These are phyloP conservation scores for Skeletonema potamos DNA, from an alignment of 108 stramenopile species.

Conservation along the genomic window DNA sequence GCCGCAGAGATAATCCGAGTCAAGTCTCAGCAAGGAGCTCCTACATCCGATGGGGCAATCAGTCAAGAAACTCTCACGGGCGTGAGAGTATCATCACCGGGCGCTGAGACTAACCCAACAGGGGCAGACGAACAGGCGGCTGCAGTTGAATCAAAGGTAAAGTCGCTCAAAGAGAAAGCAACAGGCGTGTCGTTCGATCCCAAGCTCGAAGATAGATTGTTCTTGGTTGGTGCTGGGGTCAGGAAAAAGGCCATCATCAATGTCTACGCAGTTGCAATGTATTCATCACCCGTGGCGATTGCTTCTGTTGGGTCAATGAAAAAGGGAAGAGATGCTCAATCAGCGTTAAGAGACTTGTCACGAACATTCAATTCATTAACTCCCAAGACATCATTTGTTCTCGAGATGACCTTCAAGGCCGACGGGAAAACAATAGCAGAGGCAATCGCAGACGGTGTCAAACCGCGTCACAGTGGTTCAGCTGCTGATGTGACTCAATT, in stretches of 20 bases:
- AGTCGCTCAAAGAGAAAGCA: background rate
- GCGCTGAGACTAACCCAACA: background rate
- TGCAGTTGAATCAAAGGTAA: background rate
- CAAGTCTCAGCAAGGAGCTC: background rate
- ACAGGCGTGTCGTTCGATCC: background rate
- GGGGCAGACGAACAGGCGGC: background rate
- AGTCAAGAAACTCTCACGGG: background rate
- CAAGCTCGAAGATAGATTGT: background rate
- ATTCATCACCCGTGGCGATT: background rate
- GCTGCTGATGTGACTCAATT: background rate
- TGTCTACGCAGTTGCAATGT: background rate
- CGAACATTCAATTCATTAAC: conserved; percentile 1
- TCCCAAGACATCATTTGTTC: conserved; percentile 7
- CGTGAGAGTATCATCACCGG: background rate
- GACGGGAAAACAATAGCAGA: background rate
- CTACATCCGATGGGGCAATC: conserved; percentile 27
- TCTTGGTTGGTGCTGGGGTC: conserved; percentile 5
- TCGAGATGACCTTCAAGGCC: conserved; percentile 4
- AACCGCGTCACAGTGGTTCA: background rate
- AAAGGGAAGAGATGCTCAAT: background rate
- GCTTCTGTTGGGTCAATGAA: background rate
- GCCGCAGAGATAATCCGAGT: conserved; percentile 5
- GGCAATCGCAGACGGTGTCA: background rate
- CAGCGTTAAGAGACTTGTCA: background rate
- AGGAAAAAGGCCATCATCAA: conserved; percentile 1